Percentiles rank a stretch among this genome's conserved stretches.
Conservation (phyloP, 768 basidiomycete species). For the Amanita subjunquillea region DNA sequence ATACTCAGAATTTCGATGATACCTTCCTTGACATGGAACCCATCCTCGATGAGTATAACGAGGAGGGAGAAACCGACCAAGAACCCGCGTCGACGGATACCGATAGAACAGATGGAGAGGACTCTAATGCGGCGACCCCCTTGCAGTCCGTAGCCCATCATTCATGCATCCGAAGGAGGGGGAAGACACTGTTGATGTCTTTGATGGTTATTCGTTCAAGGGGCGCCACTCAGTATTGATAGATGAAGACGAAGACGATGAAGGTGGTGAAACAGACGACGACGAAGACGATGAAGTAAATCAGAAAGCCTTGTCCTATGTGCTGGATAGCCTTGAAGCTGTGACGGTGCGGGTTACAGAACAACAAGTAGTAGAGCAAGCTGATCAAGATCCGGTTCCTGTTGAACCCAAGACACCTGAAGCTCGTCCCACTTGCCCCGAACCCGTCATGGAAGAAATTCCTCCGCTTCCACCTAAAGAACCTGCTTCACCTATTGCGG, state of each 20-base stretch:
- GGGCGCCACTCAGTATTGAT: conserved; percentile 73
- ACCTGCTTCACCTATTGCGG: neutral
- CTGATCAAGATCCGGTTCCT: conserved; percentile 25
- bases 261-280: conserved; percentile 26
- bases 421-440: conserved; percentile 35
- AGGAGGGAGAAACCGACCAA: conserved; percentile 59
- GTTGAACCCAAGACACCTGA: conserved; percentile 71
- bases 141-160: conserved; percentile 75
- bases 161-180: conserved; percentile 29
- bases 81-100: conserved; percentile 59
- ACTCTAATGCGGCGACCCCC: conserved; percentile 59
- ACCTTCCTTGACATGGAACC: conserved; percentile 95
- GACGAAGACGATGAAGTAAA: conserved; percentile 27
- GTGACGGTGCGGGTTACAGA: conserved; percentile 16
- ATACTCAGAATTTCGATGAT: conserved; percentile 97
- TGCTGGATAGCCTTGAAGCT: conserved; percentile 22
- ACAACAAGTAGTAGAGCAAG: conserved; percentile 4
- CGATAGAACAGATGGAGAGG: conserved; percentile 66
- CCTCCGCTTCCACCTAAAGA: conserved; percentile 5
- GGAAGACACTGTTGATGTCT: conserved; percentile 64
- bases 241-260: conserved; percentile 61
- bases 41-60: conserved; percentile 70
- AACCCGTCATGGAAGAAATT: conserved; percentile 10
- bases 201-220: conserved; percentile 93
- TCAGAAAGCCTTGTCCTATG: conserved; percentile 32